Percentiles rank a stretch among this genome's conserved stretches.
Conservation (phyloP, 179 eudicot species). For the Beta corolliflora region DNA sequence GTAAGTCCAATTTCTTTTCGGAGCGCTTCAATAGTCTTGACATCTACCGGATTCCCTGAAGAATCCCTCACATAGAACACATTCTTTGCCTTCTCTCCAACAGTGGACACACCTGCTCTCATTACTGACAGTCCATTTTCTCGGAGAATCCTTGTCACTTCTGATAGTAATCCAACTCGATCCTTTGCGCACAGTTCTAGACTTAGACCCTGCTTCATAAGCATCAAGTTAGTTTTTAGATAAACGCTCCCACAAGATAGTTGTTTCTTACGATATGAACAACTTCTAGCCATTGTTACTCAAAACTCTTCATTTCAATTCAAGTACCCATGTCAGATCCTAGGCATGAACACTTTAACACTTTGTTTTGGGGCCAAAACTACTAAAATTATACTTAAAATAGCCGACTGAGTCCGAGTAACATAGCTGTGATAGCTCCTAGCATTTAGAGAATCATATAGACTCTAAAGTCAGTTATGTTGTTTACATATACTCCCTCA, state of each 20-base stretch:
- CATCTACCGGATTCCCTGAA: constrained; percentile 73
- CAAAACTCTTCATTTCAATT: no score
- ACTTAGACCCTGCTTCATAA: constrained; percentile 56
- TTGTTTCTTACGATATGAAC: neutral
- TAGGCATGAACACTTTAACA: no score
- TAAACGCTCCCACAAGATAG: neutral
- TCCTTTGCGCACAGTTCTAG: constrained; percentile 77
- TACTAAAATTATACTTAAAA: no score
- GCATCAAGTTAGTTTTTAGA: neutral
- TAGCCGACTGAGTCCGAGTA: no score
- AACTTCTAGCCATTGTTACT: neutral
- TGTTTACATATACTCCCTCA: neutral
- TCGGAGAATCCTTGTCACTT: constrained; percentile 67
- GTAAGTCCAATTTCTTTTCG: constrained; percentile 65
- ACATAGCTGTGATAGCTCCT: no score
- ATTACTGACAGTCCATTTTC: constrained; percentile 70
- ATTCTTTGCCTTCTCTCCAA: constrained; percentile 66
- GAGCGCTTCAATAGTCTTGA: constrained; percentile 58
- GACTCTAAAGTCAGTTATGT: no score
- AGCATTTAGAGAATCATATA: no score
- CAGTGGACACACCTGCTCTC: constrained; percentile 75
- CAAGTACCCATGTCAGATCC: no score
- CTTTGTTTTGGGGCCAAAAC: no score
- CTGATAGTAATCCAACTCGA: constrained; percentile 72
- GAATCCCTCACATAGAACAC: constrained; percentile 76